Evolutionary conservation across 176 grass and related monocot species (phyloP).

Genomic region (Triticum urartu): DNA sequence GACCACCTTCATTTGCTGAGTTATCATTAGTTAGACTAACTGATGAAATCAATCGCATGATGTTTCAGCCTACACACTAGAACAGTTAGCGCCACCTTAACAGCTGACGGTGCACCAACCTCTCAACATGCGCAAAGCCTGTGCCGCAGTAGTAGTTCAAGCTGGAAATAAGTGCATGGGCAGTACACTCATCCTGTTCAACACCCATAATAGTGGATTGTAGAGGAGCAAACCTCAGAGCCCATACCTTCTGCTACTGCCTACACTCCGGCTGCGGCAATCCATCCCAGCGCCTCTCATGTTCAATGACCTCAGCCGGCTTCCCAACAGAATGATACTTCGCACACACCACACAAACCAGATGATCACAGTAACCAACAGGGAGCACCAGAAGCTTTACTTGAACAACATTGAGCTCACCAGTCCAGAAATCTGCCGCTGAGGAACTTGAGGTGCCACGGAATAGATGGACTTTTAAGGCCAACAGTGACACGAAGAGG

Average conservation of each 20-base stretch:
- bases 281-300: conserved; percentile 36
- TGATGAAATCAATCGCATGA: neutral
- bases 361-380: conserved; percentile 43
- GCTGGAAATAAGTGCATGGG: conserved; percentile 27
- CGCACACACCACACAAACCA: conserved; percentile 39
- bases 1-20: neutral
- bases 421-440: conserved; percentile 39
- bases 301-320: conserved; percentile 44
- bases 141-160: conserved; percentile 11
- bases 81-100: neutral
- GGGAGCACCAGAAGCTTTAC: conserved; percentile 40
- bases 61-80: neutral
- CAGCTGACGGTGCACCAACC: neutral
- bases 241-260: conserved; percentile 12
- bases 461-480: conserved; percentile 49
- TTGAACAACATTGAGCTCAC: conserved; percentile 49
- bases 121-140: conserved; percentile 36
- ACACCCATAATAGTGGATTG: neutral
- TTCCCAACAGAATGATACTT: conserved; percentile 54
- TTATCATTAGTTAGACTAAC: neutral
- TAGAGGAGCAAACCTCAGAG: conserved; percentile 12
- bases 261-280: conserved; percentile 43
- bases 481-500: conserved; percentile 8
- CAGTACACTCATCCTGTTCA: neutral
- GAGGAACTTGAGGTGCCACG: conserved; percentile 54